Evolutionary conservation across 1,139 yeast genomes (phyloP), one percentile per base, ranked within the genome.

Genomic region (Debaryomyces psychrophilus): DNA sequence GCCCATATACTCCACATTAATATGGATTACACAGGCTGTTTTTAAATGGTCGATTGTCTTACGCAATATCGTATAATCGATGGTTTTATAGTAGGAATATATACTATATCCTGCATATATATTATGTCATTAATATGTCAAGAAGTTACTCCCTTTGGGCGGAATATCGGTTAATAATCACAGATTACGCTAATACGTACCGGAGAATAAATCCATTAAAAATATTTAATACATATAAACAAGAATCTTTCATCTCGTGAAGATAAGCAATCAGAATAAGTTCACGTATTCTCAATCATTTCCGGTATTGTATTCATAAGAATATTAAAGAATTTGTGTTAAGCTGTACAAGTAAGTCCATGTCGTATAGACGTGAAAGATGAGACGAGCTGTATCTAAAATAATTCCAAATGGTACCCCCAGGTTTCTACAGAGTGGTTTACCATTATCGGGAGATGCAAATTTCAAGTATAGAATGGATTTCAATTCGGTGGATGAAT

Each of bases 401-500:
- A 67, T 74, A 50, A 66, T 73, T 39, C 74, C 76, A 31, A 57
- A 59, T 26, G 50, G 60, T 37, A 58, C 48, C 17, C 22, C 45
- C 23, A 47, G 37, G 43, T 39, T 38, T 14, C 37, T 37, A 29
- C 31, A 36, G 28, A 33, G 45, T 15, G 40, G 40, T 11, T 35
- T 23, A 18, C n/a, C 26, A 8, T 23, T 23, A 37, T 26, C 41
- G 22, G 31, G 31, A n/a, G 40, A 47, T 14, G 35, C 27, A 17
- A 43, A 44, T 14, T 47, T 56, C 27, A 52, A 45, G 37, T 65
- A 71, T 52, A 69, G 64, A 48, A 55, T 78, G 27, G 83, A 79
- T 52, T 65, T 70, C 53, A 69, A 68, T 44, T 65, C 77, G 6
- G 74, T 80, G 50, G 77, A 79, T 44, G 90, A 86, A 53, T 86